Conservation (phyloP, 352 stramenopile species). For the Globisporangium uncinulatum region DNA sequence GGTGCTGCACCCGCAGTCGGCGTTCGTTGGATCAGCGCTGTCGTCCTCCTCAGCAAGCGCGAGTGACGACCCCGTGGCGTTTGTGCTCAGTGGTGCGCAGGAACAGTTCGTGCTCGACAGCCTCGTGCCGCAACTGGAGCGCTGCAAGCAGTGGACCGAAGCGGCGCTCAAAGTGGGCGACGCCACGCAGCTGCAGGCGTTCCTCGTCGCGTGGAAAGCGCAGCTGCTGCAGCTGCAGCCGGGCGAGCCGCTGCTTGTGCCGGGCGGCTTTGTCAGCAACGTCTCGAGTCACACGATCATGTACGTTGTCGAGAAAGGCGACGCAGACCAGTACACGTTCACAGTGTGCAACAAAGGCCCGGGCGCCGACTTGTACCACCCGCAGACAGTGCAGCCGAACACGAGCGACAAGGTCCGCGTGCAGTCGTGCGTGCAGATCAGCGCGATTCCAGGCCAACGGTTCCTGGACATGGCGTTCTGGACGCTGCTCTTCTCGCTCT, state of each 20-base stretch:
- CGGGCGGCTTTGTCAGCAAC: conserved; percentile 77
- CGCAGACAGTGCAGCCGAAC: conserved; percentile 13
- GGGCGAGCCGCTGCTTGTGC: conserved; percentile 49
- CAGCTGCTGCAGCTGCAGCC: conserved; percentile 36
- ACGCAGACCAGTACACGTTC: conserved; percentile 57
- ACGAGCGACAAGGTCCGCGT: conserved; percentile 65
- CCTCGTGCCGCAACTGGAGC: conserved; percentile 48
- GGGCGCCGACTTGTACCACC: conserved; percentile 82
- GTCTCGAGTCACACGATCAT: conserved; percentile 69
- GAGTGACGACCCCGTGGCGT: conserved; percentile 29
- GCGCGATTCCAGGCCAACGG: conserved; percentile 40
- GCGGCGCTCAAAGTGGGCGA: conserved; percentile 57
- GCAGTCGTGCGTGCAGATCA: conserved; percentile 67
- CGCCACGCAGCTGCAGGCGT: conserved; percentile 53
- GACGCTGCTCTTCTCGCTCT: conserved; percentile 79
- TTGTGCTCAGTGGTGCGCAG: conserved; percentile 44
- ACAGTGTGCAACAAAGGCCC: conserved; percentile 88
- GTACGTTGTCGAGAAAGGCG: conserved; percentile 76
- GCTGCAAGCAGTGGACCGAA: conserved; percentile 47
- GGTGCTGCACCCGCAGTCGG: conserved; percentile 28
- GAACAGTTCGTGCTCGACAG: conserved; percentile 39
- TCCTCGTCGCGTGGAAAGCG: conserved; percentile 67
- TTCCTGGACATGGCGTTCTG: conserved; percentile 87
- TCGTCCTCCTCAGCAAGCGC: background rate
- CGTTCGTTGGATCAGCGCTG: background rate